Conservation (phyloP, 495 filamentous ascomycete genomes). For the Elasticomyces elasticus region DNA sequence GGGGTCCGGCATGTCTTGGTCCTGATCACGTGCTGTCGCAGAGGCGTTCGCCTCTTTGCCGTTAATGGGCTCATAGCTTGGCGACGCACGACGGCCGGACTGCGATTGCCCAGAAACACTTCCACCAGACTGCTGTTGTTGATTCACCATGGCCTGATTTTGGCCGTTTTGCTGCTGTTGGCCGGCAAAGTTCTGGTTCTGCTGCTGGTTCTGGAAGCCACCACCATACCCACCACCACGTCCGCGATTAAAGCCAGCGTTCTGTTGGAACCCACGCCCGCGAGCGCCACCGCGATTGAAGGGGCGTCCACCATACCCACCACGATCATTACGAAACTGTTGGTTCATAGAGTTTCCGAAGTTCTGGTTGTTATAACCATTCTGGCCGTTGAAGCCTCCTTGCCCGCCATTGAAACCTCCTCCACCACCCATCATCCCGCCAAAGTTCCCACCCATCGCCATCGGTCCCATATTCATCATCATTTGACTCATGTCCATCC, state of each 20-base stretch:
- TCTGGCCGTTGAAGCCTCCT: slow-evolving; percentile 16
- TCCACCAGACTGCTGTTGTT: slow-evolving; percentile 5
- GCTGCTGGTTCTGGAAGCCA: slow-evolving; percentile 7
- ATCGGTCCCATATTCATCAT: slow-evolving; percentile 48
- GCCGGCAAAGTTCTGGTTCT: slow-evolving; percentile 13
- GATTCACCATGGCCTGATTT: slow-evolving; percentile 6
- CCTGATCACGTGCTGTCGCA: slow-evolving; percentile 20
- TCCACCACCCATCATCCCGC: slow-evolving; percentile 12
- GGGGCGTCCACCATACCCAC: slow-evolving; percentile 14
- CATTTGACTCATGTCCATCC: slow-evolving; percentile 75
- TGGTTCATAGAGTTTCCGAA: slow-evolving; percentile 18
- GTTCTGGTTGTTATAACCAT: slow-evolving; percentile 23
- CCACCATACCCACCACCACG: slow-evolving; percentile 20
- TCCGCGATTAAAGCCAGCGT: slow-evolving; percentile 5
- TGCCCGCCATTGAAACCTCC: slow-evolving; percentile 1
- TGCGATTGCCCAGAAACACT: not conserved
- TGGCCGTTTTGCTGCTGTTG: slow-evolving; percentile 7
- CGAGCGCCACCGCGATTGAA: slow-evolving; percentile 12
- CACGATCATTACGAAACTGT: slow-evolving; percentile 21
- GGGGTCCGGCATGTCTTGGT: slow-evolving; percentile 30
- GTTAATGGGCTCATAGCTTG: slow-evolving; percentile 26
- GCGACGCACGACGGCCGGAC: slow-evolving; percentile 12
- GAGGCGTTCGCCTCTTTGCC: slow-evolving; percentile 43
- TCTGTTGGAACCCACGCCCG: slow-evolving; percentile 6
- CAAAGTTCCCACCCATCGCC: slow-evolving; percentile 17